Percentiles rank a stretch among this genome's conserved stretches.
phyloP scores from a whole-genome alignment of 495 filamentous ascomycete species.

The Podospora fimiseda region DNA sequence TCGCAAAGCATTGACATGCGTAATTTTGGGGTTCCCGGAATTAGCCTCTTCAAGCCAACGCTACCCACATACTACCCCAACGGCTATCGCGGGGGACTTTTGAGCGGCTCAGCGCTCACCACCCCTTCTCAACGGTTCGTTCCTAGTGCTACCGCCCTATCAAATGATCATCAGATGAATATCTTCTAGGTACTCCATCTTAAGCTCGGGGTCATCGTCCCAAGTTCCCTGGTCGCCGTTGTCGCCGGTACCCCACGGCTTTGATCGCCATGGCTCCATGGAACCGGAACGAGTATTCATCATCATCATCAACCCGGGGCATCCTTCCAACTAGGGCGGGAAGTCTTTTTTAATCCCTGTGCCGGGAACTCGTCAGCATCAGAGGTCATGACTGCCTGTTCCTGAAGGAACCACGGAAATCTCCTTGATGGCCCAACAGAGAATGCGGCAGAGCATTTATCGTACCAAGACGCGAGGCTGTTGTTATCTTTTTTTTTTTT shows the following conservation, averaged over 20 bases:
- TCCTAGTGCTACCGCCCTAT: neutral
- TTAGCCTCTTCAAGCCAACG: slow-evolving; percentile 18
- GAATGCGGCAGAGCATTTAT: too few species aligned
- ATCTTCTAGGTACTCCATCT: neutral
- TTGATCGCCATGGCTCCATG: neutral
- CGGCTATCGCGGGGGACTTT: too few species aligned
- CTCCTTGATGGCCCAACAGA: neutral
- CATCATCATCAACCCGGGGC: neutral
- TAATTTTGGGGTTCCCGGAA: slow-evolving; percentile 39
- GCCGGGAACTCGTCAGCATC: neutral
- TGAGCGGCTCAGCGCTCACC: too few species aligned
- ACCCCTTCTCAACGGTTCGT: slow-evolving; percentile 18
- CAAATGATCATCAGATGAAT: slow-evolving; percentile 12
- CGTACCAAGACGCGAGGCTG: too few species aligned
- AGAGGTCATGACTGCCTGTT: neutral
- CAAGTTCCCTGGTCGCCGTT: neutral
- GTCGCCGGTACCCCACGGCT: neutral
- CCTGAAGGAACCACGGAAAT: neutral
- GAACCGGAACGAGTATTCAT: neutral
- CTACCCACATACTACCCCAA: slow-evolving; percentile 7
- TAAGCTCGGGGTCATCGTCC: neutral
- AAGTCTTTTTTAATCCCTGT: too few species aligned
- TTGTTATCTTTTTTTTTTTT: neutral
- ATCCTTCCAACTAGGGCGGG: neutral
- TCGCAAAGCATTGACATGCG: slow-evolving; percentile 38